Evolutionary conservation across 2,329 filamentous ascomycete species (phyloP), one percentile per base, ranked within the genome.

Genomic region (Stagonosporopsis chrysanthemi): DNA sequence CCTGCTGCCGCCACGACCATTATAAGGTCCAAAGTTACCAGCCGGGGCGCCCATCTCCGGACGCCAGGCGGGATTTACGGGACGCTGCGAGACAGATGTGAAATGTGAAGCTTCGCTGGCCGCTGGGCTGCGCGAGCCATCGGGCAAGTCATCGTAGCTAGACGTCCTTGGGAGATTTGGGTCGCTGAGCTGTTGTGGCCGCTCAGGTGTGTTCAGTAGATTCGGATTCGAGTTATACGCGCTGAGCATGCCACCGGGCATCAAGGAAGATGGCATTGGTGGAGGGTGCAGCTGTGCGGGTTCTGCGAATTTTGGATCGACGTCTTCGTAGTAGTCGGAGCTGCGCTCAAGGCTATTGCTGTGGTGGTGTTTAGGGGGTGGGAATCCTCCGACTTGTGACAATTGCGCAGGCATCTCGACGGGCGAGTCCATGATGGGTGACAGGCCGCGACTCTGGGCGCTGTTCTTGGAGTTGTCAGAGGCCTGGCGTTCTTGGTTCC

Each of bases 51-150:
- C 76, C 41, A 82, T 79, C 28, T 82, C 80, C 2, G 77, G 77
- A 36, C 90, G 86, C 93, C 94, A 97, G 58, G 88, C 88, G 6
- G 93, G 94, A 74, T 97, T 97, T 52, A 97, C 81, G 1, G 90
- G 90, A 31, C 94, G 86, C 76, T 97, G 92, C 0, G 90, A 94
- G 42, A 98, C 89, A 11, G 90, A 95, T 1, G 94, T 97, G 77
- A 97, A 97, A 66, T 90, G 90, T 42, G 88, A 94, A 23, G 86
- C 84, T 70, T 97, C 91, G 61, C 90, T 94, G 67, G 88, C 85
- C 11, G 76, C 79, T 29, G 90, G 92, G 68, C 88, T 94, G 67
- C 90, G 85, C 41, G 83, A 80, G 44, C 83, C 84, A 62, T 85
- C 83, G 40, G 84, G 84, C 33, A 88, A 73, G 60, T 90, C 86